phyloP scores from a whole-genome alignment of 1,284 basidiomycete genomes.

The Acaromyces ingoldii region DNA sequence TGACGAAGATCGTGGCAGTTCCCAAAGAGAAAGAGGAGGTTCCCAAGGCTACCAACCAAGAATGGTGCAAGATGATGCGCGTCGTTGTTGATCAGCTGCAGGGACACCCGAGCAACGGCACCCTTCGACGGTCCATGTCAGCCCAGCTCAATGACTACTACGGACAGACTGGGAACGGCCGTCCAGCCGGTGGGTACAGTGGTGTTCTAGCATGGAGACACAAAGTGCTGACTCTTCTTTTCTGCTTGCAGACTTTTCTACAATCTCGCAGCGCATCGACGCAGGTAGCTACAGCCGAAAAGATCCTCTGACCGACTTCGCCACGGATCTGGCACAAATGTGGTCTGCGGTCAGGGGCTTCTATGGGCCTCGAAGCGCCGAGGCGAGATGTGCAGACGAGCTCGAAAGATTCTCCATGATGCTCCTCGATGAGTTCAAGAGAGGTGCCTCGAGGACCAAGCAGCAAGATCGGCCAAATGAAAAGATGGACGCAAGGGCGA shows the following conservation, averaged over 20 bases:
- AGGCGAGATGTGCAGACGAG: conserved; percentile 3
- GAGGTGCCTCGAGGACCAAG: not conserved
- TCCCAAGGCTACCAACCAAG: too few species aligned
- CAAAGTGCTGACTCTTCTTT: too few species aligned
- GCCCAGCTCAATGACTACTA: too few species aligned
- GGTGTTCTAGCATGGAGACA: too few species aligned
- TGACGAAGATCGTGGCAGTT: too few species aligned
- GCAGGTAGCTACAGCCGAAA: not conserved
- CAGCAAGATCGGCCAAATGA: too few species aligned
- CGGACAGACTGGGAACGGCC: too few species aligned
- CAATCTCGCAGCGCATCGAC: not conserved
- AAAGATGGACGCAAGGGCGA: too few species aligned
- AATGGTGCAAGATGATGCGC: conserved; percentile 5
- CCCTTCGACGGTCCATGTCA: conserved; percentile 6
- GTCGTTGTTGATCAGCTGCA: conserved; percentile 1
- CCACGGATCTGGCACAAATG: conserved; percentile 4
- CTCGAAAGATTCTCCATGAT: conserved; percentile 5
- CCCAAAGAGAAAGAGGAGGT: too few species aligned
- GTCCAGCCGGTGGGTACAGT: too few species aligned
- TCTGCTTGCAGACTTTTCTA: conserved; percentile 4
- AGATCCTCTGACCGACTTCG: not conserved
- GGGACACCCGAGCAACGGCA: conserved; percentile 7
- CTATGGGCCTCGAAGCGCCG: conserved; percentile 3
- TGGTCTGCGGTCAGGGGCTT: conserved; percentile 3
- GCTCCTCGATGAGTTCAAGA: conserved; percentile 3